A percentile compares a stretch with the other conserved stretches of the same genome.
Evolutionary conservation across 257 asterid genomes (phyloP).

Genomic region (Cruciata laevipes): DNA sequence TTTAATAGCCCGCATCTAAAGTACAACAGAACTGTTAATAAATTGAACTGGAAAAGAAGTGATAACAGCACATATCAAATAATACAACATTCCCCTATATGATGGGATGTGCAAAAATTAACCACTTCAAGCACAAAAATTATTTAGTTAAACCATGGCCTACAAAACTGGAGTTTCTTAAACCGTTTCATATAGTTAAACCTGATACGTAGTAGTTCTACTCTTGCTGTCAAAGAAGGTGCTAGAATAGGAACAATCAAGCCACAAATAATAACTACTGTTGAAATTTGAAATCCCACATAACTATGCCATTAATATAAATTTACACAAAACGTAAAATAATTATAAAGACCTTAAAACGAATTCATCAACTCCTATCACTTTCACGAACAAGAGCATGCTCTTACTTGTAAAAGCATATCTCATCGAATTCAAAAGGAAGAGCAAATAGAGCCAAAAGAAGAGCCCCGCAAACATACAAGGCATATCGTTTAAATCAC

Average conservation of each 20-base stretch:
- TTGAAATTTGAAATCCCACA: not conserved
- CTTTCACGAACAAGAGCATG: not conserved
- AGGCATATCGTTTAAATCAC: not conserved
- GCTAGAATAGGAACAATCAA: not conserved
- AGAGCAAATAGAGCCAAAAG: not conserved
- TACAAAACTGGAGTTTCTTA: not conserved
- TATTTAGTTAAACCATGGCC: not conserved
- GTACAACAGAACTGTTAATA: conserved; percentile 22
- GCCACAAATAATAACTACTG: not conserved
- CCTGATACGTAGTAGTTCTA: not conserved
- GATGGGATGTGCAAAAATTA: not conserved
- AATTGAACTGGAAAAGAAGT: not conserved
- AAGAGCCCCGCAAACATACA: no score
- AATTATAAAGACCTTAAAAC: not conserved
- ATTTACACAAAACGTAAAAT: not conserved
- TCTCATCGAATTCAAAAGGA: not conserved
- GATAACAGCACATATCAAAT: not conserved
- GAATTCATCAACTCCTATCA: not conserved
- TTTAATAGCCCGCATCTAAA: conserved; percentile 96
- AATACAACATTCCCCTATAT: not conserved
- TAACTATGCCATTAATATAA: not conserved
- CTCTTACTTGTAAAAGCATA: not conserved
- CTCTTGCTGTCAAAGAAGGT: not conserved
- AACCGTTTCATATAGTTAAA: not conserved
- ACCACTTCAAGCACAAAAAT: not conserved